Evolutionary conservation across 129 eudicot species (phyloP).

Genomic region (Solidago caesia): DNA sequence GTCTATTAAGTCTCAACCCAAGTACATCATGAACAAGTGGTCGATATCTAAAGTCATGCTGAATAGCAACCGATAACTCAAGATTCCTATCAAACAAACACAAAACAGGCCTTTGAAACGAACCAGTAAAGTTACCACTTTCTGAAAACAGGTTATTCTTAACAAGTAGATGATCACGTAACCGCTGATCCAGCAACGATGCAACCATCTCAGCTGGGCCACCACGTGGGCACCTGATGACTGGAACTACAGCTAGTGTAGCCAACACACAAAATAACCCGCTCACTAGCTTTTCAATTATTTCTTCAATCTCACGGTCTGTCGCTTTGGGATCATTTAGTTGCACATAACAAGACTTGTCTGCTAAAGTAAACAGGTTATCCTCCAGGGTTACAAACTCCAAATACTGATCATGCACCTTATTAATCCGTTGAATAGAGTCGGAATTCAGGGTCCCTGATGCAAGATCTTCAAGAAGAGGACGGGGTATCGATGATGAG

Average conservation of each 20-base stretch:
- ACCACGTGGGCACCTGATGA: slow-evolving; percentile 81
- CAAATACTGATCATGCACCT: slow-evolving; percentile 91
- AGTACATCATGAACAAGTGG: slow-evolving; percentile 96
- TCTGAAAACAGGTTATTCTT: slow-evolving; percentile 78
- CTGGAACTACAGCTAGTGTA: slow-evolving; percentile 84
- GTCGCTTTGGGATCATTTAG: slow-evolving; percentile 86
- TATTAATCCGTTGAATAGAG: slow-evolving; percentile 60
- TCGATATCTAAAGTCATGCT: slow-evolving; percentile 84
- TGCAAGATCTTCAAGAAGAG: slow-evolving; percentile 80
- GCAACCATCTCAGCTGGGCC: slow-evolving; percentile 99
- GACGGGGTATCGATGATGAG: slow-evolving; percentile 82
- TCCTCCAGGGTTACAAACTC: slow-evolving; percentile 92
- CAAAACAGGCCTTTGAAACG: slow-evolving; percentile 37
- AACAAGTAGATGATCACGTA: slow-evolving; percentile 83
- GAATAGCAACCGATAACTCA: slow-evolving; percentile 86
- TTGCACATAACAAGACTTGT: slow-evolving; percentile 68
- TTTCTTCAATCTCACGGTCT: slow-evolving; percentile 83
- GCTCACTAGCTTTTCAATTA: slow-evolving; percentile 70
- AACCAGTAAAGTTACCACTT: slow-evolving; percentile 6
- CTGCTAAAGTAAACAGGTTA: slow-evolving; percentile 71
- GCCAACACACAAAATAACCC: slow-evolving; percentile 94
- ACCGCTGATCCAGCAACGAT: slow-evolving; percentile 69
- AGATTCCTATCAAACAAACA: slow-evolving; percentile 88
- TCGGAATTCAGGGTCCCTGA: slow-evolving; percentile 68
- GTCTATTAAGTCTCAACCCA: slow-evolving; percentile 79